phyloP scores from a whole-genome alignment of 805 yeast genomes.

The Grigorovia humatica region DNA sequence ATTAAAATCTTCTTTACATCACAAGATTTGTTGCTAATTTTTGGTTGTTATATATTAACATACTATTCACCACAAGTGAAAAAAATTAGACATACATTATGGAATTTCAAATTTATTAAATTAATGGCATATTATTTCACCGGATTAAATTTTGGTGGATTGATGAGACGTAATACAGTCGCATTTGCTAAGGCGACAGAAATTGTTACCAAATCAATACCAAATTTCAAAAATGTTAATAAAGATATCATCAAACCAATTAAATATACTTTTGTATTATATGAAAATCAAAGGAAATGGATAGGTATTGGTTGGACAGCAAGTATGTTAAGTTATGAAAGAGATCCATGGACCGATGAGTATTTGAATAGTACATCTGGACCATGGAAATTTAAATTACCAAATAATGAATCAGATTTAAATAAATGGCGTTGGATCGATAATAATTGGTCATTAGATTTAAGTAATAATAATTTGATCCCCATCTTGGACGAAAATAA shows the following conservation, averaged over 20 bases:
- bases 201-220: not conserved
- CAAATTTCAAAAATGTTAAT: not conserved
- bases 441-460: conserved; percentile 80
- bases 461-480: conserved; percentile 79
- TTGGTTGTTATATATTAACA: conserved; percentile 53
- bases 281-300: conserved; percentile 96
- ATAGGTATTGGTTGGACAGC: conserved; percentile 97
- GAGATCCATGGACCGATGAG: conserved; percentile 97
- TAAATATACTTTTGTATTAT: conserved; percentile 81
- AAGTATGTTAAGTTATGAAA: conserved; percentile 79
- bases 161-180: not conserved
- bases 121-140: conserved; percentile 68
- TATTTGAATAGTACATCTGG: conserved; percentile 76
- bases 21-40: conserved; percentile 45
- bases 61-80: conserved; percentile 78
- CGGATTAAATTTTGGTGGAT: conserved; percentile 59
- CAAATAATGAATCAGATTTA: conserved; percentile 58
- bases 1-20: conserved; percentile 63
- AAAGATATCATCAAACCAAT: conserved; percentile 32
- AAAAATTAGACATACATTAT: conserved; percentile 66
- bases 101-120: conserved; percentile 68
- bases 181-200: conserved; percentile 4
- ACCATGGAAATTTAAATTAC: conserved; percentile 69
- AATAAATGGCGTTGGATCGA: conserved; percentile 95
- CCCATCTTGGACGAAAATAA: conserved; percentile 40